A percentile compares a stretch with the other conserved stretches of the same genome.
These are phyloP conservation scores for Ustilago hordei DNA, from an alignment of 1,284 basidiomycete genomes.

Conservation along the genomic window DNA sequence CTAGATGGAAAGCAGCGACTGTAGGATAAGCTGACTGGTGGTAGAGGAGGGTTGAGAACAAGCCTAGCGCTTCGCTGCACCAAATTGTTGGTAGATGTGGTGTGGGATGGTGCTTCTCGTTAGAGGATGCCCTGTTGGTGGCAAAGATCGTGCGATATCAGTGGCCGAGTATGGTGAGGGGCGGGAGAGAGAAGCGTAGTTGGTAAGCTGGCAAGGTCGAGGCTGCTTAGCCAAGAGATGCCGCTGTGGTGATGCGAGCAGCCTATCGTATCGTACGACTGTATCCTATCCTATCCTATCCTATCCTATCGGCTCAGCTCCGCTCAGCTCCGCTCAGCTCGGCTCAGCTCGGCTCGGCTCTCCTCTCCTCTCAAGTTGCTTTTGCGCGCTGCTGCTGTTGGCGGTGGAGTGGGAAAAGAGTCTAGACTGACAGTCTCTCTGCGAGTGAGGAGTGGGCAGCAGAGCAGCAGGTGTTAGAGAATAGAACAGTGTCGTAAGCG, in stretches of 20 bases:
- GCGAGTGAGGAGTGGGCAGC: background rate
- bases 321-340: too few relatives aligned
- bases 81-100: background rate
- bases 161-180: background rate
- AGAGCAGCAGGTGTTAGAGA: background rate
- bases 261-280: too few relatives aligned
- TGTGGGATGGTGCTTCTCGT: background rate
- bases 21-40: too few relatives aligned
- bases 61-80: background rate
- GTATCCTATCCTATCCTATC: too few relatives aligned
- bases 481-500: constrained; percentile 29
- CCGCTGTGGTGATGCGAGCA: constrained; percentile 9
- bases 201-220: background rate
- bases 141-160: background rate
- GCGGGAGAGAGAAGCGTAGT: background rate
- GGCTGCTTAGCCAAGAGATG: constrained; percentile 15
- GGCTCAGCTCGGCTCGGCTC: background rate
- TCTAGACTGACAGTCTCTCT: background rate
- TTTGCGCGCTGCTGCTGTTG: constrained; percentile 1
- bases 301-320: background rate
- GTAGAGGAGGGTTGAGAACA: too few relatives aligned
- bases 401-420: background rate
- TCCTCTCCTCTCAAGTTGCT: too few relatives aligned
- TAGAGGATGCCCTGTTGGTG: background rate
- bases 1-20: too few relatives aligned